phyloP scores from a whole-genome alignment of 768 basidiomycete species.

The Suillus plorans region DNA sequence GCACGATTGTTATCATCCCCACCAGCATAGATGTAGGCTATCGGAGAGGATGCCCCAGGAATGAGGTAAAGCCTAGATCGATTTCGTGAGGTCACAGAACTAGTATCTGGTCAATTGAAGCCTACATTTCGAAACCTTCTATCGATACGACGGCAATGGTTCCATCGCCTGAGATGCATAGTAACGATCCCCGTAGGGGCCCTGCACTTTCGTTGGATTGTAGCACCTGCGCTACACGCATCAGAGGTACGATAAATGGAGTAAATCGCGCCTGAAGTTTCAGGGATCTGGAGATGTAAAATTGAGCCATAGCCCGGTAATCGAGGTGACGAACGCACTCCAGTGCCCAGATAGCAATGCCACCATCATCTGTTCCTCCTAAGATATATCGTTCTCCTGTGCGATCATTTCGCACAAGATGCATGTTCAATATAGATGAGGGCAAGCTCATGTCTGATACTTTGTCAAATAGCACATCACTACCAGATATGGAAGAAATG shows the following conservation, averaged over 20 bases:
- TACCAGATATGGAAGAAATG: conserved; percentile 6
- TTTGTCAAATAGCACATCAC: conserved; percentile 28
- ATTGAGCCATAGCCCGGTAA: conserved; percentile 4
- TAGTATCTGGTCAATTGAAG: conserved; percentile 7
- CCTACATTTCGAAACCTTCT: conserved; percentile 79
- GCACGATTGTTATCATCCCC: conserved; percentile 54
- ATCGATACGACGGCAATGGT: conserved; percentile 79
- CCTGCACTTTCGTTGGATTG: conserved; percentile 48
- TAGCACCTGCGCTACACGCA: conserved; percentile 53
- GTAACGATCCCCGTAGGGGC: conserved; percentile 60
- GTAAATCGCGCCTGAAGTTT: conserved; percentile 70
- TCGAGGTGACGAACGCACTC: conserved; percentile 42
- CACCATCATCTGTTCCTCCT: conserved; percentile 79
- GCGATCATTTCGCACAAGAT: conserved; percentile 53
- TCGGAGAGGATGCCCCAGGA: conserved; percentile 74
- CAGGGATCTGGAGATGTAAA: conserved; percentile 47
- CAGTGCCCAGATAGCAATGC: conserved; percentile 69
- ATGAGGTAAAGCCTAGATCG: conserved; percentile 67
- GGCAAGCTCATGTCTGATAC: conserved; percentile 46
- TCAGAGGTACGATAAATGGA: conserved; percentile 66
- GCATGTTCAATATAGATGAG: conserved; percentile 47
- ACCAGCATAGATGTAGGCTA: conserved; percentile 62
- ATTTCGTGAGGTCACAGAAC: not conserved
- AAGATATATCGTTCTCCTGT: conserved; percentile 64
- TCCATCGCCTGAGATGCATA: conserved; percentile 77